Base-by-base conservation (phyloP, 1,139 yeast species). In the Hansenula sp. region DNA sequence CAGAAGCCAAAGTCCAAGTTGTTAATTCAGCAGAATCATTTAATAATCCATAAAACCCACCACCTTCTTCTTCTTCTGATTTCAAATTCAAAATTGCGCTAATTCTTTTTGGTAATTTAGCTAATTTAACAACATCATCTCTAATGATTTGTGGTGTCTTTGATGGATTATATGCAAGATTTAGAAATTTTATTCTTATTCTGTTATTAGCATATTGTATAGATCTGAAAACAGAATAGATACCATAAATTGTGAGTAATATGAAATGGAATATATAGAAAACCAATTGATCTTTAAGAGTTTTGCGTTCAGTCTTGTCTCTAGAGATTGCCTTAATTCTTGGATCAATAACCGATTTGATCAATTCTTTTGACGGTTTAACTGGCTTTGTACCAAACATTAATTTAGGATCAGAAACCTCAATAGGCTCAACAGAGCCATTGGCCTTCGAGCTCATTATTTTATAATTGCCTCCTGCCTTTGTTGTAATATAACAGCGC, bases 1-100 rank as follows among this genome's bases (percentile, higher is more conserved):
- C 97, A 9, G 94, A 81, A 34, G 95, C 86, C 19, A 88, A 63
- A 34, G 89, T 74, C 99, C 99, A 92, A 4, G 95, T 82, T 0
- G 81, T 73, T 35, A 90, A 56, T 56, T 89, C 96, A 41, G 92
- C 76, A 18, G 83, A 73, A 53, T 87, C 87, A 51, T 75, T 79
- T 54, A 90, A 69, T 35, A 94, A 69, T 0, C 95, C 96, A 45
- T 84, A 90, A 34, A 84, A 63, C 2, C 97, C 97, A 21, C 95
- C 96, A 44, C 86, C 89, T 56, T 85, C 94, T 51, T 82, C 92
- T 45, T 82, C 85, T 40, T 79, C 89, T 34, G 82, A 77, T 53
- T 79, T 78, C 56, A 82, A 72, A 50, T 77, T 81, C 45, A 92
- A 64, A 16, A 92, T 79, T 26, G 86, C 79, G 11, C 95, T 83